phyloP scores from a whole-genome alignment of 306 rosid species.

The Cucumis hystrix region DNA sequence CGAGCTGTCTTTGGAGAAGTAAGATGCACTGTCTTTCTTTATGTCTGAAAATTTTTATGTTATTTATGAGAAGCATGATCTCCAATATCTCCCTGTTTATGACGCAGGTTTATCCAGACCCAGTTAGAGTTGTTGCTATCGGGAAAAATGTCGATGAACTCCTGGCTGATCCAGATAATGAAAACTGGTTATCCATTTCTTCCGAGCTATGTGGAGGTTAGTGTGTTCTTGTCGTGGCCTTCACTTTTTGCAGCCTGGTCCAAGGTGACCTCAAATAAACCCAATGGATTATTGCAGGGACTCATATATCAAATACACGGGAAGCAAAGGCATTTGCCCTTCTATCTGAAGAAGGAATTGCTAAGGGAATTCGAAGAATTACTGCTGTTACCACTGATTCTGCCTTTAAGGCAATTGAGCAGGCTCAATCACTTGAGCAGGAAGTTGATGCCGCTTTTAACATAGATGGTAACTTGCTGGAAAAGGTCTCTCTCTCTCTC shows the following conservation, averaged over 20 bases:
- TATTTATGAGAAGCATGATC: conserved; percentile 1
- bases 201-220: conserved; percentile 89
- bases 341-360: conserved; percentile 94
- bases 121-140: conserved; percentile 79
- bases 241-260: conserved; percentile 7
- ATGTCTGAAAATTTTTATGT: neutral
- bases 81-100: conserved; percentile 13
- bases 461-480: conserved; percentile 56
- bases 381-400: conserved; percentile 81
- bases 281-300: conserved; percentile 39
- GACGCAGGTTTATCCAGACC: conserved; percentile 88
- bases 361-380: conserved; percentile 86
- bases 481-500: conserved; percentile 45
- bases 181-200: conserved; percentile 66
- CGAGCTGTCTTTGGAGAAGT: conserved; percentile 99
- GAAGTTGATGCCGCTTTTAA: conserved; percentile 56
- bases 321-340: conserved; percentile 93
- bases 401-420: conserved; percentile 51
- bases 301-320: conserved; percentile 80
- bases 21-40: conserved; percentile 13
- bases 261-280: conserved; percentile 11
- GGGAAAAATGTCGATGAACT: conserved; percentile 85
- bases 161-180: conserved; percentile 57
- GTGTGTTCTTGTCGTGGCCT: conserved; percentile 7
- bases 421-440: conserved; percentile 60